A percentile compares a stretch with the other conserved stretches of the same genome.
Conservation (phyloP, 2,329 filamentous ascomycete species). For the Knufia fluminis region DNA sequence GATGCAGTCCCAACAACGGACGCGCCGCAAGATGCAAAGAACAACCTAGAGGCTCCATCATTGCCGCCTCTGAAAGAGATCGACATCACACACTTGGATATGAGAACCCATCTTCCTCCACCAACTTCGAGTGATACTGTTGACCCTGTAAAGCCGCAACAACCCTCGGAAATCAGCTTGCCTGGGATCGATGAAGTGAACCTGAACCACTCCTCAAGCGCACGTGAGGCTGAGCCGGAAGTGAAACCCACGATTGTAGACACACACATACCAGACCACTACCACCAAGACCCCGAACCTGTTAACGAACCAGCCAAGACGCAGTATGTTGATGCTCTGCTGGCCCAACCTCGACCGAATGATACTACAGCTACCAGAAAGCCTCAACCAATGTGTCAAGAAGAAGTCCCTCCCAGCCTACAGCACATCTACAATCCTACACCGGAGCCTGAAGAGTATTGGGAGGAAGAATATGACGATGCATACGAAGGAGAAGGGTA, state of each 20-base stretch:
- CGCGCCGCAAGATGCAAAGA: constrained; percentile 20
- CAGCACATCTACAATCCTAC: constrained; percentile 22
- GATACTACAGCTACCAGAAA: not conserved
- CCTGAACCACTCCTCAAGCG: constrained; percentile 14
- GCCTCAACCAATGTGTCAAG: not conserved
- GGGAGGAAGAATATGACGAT: constrained; percentile 62
- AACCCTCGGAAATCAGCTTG: constrained; percentile 19
- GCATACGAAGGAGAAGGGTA: constrained; percentile 61
- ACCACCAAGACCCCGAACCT: not conserved
- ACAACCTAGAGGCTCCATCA: constrained; percentile 3
- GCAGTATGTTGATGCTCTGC: constrained; percentile 13
- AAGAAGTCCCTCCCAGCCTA: constrained; percentile 13
- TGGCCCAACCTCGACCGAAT: not conserved
- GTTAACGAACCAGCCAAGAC: constrained; percentile 4
- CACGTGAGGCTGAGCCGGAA: constrained; percentile 10
- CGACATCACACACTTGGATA: constrained; percentile 3
- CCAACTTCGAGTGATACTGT: not conserved
- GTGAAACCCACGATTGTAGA: not conserved
- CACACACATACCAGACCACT: constrained; percentile 9
- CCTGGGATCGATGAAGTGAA: constrained; percentile 20
- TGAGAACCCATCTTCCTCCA: constrained; percentile 1
- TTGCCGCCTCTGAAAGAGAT: constrained; percentile 4
- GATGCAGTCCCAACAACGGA: constrained; percentile 14
- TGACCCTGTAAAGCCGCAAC: constrained; percentile 3
- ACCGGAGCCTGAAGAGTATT: constrained; percentile 59